These are phyloP conservation scores for Talaromyces albobiverticillius DNA, from an alignment of 2,329 filamentous ascomycete species.

Conservation along the genomic window DNA sequence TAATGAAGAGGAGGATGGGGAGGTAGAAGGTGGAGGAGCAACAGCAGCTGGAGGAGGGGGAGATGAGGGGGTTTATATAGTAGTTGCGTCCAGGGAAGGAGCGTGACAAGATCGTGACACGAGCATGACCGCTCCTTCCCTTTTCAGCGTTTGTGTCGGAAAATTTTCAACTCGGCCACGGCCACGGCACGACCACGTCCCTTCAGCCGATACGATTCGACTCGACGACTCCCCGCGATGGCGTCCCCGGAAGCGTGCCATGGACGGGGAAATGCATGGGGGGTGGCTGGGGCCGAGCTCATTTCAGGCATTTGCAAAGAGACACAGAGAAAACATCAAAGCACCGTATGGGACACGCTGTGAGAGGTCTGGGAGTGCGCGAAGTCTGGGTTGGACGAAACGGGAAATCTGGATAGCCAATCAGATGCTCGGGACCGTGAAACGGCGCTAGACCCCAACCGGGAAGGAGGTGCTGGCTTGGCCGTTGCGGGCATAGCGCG, in stretches of 20 bases:
- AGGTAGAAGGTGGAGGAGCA: not conserved
- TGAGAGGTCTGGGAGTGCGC: not conserved
- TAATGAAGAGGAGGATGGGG: not conserved
- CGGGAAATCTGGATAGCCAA: not conserved
- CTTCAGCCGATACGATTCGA: too few relatives aligned
- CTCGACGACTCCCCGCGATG: conserved; percentile 4
- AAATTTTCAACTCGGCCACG: not conserved
- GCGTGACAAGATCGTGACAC: not conserved
- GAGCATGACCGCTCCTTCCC: not conserved
- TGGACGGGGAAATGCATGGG: conserved; percentile 5
- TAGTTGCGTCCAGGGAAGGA: not conserved
- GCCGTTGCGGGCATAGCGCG: too few relatives aligned
- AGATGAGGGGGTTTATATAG: conserved; percentile 7
- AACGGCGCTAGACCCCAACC: too few relatives aligned
- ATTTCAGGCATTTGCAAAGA: too few relatives aligned
- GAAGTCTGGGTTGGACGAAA: not conserved
- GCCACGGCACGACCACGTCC: too few relatives aligned
- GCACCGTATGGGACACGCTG: not conserved
- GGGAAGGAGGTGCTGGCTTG: too few relatives aligned
- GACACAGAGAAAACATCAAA: not conserved
- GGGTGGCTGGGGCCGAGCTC: conserved; percentile 6
- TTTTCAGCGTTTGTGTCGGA: not conserved
- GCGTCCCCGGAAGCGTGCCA: conserved; percentile 13
- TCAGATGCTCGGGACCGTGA: too few relatives aligned
- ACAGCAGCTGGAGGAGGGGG: conserved; percentile 1